phyloP scores from a whole-genome alignment of 345 rosid genomes.

The Streptanthus diversifolius region DNA sequence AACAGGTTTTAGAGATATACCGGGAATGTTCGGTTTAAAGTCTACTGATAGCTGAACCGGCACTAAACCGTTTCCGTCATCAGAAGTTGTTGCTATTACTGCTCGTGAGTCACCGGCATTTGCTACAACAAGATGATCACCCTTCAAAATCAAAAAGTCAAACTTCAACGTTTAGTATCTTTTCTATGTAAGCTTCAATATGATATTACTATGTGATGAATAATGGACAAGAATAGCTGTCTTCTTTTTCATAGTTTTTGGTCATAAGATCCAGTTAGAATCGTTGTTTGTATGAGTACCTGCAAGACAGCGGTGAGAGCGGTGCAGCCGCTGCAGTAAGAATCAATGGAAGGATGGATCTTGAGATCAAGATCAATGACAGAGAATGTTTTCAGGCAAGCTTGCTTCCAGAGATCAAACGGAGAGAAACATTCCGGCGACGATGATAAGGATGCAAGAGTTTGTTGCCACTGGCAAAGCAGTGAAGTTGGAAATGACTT shows the following conservation, averaged over 20 bases:
- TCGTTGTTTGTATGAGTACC: constrained; percentile 36
- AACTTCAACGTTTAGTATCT: neutral
- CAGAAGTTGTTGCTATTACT: constrained; percentile 58
- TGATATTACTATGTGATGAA: too few relatives aligned
- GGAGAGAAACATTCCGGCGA: constrained; percentile 33
- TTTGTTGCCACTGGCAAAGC: constrained; percentile 76
- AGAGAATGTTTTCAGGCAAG: constrained; percentile 68
- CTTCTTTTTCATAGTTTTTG: too few relatives aligned
- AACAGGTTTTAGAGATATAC: constrained; percentile 30
- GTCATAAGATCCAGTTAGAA: too few relatives aligned
- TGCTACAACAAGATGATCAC: constrained; percentile 58
- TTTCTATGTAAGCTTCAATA: neutral
- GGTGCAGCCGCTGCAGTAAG: constrained; percentile 70
- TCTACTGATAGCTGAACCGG: constrained; percentile 80
- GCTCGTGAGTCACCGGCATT: constrained; percentile 88
- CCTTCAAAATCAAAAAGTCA: neutral
- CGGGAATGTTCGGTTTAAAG: constrained; percentile 81
- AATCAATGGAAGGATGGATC: constrained; percentile 51
- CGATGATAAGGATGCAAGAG: constrained; percentile 45
- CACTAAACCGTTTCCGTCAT: constrained; percentile 49
- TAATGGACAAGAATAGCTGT: too few relatives aligned
- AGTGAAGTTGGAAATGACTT: constrained; percentile 52
- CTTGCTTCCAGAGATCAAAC: constrained; percentile 69
- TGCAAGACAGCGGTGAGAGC: constrained; percentile 77
- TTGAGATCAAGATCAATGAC: constrained; percentile 68